Conservation (phyloP, 1,139 yeast species). For the Yamadazyma buinensis region DNA sequence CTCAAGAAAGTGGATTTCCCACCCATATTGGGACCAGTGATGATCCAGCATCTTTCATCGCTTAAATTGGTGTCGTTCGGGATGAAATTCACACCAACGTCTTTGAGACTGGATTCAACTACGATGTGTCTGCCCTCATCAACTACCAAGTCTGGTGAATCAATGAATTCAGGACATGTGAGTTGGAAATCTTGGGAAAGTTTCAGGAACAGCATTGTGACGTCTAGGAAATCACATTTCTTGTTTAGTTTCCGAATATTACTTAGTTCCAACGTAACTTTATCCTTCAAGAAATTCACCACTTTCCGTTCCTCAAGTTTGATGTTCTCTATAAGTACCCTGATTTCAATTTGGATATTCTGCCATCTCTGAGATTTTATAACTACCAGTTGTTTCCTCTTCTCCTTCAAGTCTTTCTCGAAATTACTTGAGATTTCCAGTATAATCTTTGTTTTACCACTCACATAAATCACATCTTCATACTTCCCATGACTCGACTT, state of each 20-base stretch:
- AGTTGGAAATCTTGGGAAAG: conserved; percentile 64
- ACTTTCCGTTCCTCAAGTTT: conserved; percentile 42
- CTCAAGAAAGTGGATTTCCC: conserved; percentile 90
- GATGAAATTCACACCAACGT: conserved; percentile 49
- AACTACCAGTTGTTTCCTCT: conserved; percentile 26
- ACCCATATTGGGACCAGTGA: conserved; percentile 98
- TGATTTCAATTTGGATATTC: conserved; percentile 23
- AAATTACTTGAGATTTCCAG: conserved; percentile 15
- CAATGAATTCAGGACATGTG: conserved; percentile 61
- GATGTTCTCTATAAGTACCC: conserved; percentile 24
- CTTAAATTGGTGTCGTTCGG: conserved; percentile 51
- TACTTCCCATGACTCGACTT: conserved; percentile 30
- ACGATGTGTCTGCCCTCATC: conserved; percentile 78
- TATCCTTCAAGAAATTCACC: conserved; percentile 35
- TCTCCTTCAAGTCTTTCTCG: conserved; percentile 22
- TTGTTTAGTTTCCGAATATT: conserved; percentile 44
- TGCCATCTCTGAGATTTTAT: conserved; percentile 34
- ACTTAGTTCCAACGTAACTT: conserved; percentile 34
- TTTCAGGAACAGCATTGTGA: conserved; percentile 66
- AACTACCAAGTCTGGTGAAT: conserved; percentile 37
- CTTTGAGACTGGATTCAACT: conserved; percentile 73
- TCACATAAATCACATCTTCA: conserved; percentile 30
- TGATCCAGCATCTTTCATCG: conserved; percentile 51
- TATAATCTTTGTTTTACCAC: conserved; percentile 30
- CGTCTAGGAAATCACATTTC: conserved; percentile 66